Base-by-base conservation (phyloP, 2,329 filamentous ascomycete genomes). In the Ilyonectria robusta region DNA sequence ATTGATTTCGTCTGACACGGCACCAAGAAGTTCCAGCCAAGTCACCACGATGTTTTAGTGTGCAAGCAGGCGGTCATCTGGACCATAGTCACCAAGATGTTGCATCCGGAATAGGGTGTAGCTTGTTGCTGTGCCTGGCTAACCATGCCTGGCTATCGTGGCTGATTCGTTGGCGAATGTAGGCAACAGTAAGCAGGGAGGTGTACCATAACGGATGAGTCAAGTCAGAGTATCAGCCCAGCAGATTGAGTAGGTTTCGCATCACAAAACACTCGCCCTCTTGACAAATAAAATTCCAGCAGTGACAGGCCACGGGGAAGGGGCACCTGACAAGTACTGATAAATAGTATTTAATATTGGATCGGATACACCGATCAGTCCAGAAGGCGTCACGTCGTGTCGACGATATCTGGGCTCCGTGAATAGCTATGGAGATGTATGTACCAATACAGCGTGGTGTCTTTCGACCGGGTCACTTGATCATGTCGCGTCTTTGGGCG, bases 1-100 rank as follows among this genome's bases (percentile, higher is more conserved):
- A 61, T 47, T 65, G 58, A 35, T 65, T 54, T 53, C n/a, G 15
- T 59, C 26, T 56, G 42, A n/a, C 44, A 44, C 33, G 8, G n/a
- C n/a, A 26, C 31, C 47, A 53, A 8, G n/a, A 15, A 10, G 11
- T 53, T 53, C 10, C 50, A 31, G 50, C 19, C 31, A 35, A 31
- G 15, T 9, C n/a, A 35, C 13, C 13, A 15, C 31, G 26, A 50
- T 1, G 23, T 31, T 35, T 8, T 17, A 21, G 9, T 33, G n/a
- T 13, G 15, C 31, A 19, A 35, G n/a, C 50, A 53, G 15, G n/a
- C 17, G n/a, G 10, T 19, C 5, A n/a, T 42, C 40, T n/a, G n/a
- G 17, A 6, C 40, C 3, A 8, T n/a, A 15, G 40, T n/a, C 15
- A n/a, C n/a, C 40, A n/a, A 42, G 15, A 9, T 17, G 5, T 17